Evolutionary conservation across 129 eudicot genomes (phyloP), one percentile per base, ranked within the genome.

Genomic region (Saussurea involucrata): DNA sequence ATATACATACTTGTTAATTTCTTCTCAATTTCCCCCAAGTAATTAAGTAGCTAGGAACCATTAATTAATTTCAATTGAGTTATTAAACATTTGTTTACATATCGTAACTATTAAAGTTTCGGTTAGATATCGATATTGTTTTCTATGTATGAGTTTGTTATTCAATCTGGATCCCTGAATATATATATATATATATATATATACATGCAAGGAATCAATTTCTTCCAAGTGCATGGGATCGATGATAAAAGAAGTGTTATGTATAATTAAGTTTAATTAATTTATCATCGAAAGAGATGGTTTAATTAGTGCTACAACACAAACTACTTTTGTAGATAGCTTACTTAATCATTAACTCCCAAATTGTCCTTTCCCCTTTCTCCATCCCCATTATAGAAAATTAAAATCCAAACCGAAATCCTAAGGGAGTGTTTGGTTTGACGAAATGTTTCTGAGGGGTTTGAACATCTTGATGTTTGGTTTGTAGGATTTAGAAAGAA

Each of bases 1-100:
- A 75, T 75, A 24, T 75, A 64, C 40, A 24, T 75, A 64, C 40
- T 63, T 73, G 33, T 66, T 76, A 20, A 49, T 34, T 53, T 21
- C 74, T 8, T 69, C 36, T 66, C 55, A 68, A 55, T 29, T n/a
- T 53, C 13, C 53, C 33, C 68, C 66, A 49, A 72, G 24, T 24
- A 29, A 4, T 6, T 46, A 49, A 72, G 24, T 24, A 29, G 17
- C 20, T 46, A 17, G 66, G 67, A 73, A 73, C 11, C 49, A 2
- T 49, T 31, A 32, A 6, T 32, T 5, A 10, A 36, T 36, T 36
- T 17, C 21, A 24, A 17, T 57, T 25, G 21, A 55, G 37, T 22
- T 58, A 68, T 60, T 37, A 42, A 12, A 1, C 17, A 8, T 31
- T 72, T 31, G n/a, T 71, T 28, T 65, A 66, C 53, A 44, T 18